Conservation (phyloP, 108 stramenopile species). For the Skeletonema costatum region DNA sequence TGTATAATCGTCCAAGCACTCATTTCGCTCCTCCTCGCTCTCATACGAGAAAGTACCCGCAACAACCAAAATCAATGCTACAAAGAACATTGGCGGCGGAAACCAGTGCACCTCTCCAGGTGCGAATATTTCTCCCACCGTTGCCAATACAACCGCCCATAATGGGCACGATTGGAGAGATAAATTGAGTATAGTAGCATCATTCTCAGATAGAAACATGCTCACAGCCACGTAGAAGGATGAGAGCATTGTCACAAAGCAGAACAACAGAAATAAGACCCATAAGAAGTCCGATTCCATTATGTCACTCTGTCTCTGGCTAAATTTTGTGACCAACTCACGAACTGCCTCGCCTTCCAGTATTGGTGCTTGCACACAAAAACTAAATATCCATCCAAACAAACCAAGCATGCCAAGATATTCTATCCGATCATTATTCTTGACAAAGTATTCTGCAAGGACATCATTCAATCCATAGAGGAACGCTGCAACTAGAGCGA, state of each 20-base stretch:
- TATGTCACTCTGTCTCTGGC: not conserved
- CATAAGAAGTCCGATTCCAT: constrained; percentile 4
- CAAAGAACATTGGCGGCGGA: constrained; percentile 27
- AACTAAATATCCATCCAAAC: constrained; percentile 60
- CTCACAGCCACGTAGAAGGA: constrained; percentile 69
- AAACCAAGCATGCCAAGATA: constrained; percentile 80
- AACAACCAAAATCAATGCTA: constrained; percentile 32
- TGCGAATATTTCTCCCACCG: constrained; percentile 14
- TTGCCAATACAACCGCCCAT: constrained; percentile 73
- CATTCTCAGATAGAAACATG: constrained; percentile 58
- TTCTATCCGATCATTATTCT: constrained; percentile 64
- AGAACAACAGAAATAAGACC: constrained; percentile 2
- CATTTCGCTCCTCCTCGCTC: not conserved
- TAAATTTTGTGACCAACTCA: constrained; percentile 2
- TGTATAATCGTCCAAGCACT: not conserved
- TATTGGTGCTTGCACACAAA: constrained; percentile 41
- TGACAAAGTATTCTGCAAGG: constrained; percentile 64
- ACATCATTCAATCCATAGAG: constrained; percentile 70
- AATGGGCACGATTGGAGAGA: constrained; percentile 68
- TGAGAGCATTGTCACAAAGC: constrained; percentile 43
- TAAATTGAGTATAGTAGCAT: constrained; percentile 77
- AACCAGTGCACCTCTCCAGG: not conserved
- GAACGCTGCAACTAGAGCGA: constrained; percentile 63
- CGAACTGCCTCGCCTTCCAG: constrained; percentile 40
- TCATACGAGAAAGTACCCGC: constrained; percentile 41